These are phyloP conservation scores for Saccharomycopsis fodiens DNA, from an alignment of 805 yeast genomes.

Conservation along the genomic window DNA sequence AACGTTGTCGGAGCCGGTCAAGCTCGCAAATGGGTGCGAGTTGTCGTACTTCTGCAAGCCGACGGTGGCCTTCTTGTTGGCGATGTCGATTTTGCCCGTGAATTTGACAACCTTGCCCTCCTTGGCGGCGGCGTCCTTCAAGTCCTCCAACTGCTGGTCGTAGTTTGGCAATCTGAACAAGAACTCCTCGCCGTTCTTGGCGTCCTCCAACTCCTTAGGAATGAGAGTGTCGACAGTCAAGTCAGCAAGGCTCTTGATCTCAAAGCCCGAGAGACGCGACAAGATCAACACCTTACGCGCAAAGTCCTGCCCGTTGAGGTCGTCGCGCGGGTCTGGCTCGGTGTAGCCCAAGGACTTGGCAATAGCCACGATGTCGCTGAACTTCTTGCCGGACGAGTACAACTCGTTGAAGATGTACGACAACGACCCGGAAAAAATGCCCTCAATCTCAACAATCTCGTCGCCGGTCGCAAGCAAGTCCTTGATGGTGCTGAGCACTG, in stretches of 20 bases:
- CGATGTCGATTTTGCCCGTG: conserved; percentile 84
- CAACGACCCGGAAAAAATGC: conserved; percentile 92
- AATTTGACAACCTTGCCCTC: conserved; percentile 87
- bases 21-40: conserved; percentile 92
- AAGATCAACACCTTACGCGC: conserved; percentile 97
- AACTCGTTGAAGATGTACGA: conserved; percentile 93
- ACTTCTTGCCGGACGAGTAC: conserved; percentile 65
- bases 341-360: conserved; percentile 94
- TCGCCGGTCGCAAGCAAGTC: conserved; percentile 93
- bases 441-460: conserved; percentile 84
- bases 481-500: conserved; percentile 80
- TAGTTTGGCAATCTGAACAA: conserved; percentile 72
- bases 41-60: conserved; percentile 81
- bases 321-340: conserved; percentile 99
- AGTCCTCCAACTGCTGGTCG: conserved; percentile 69
- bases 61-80: conserved; percentile 63
- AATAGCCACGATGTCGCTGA: conserved; percentile 80
- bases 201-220: conserved; percentile 75
- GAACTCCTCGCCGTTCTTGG: conserved; percentile 67
- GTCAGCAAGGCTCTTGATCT: conserved; percentile 79
- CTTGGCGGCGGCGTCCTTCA: conserved; percentile 73
- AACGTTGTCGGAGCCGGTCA: conserved; percentile 95
- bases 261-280: conserved; percentile 85
- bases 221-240: conserved; percentile 93
- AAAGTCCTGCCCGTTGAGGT: conserved; percentile 93